Conservation (phyloP, 202 grass and related monocot species). For the Thinopyrum obtusiflorum region DNA sequence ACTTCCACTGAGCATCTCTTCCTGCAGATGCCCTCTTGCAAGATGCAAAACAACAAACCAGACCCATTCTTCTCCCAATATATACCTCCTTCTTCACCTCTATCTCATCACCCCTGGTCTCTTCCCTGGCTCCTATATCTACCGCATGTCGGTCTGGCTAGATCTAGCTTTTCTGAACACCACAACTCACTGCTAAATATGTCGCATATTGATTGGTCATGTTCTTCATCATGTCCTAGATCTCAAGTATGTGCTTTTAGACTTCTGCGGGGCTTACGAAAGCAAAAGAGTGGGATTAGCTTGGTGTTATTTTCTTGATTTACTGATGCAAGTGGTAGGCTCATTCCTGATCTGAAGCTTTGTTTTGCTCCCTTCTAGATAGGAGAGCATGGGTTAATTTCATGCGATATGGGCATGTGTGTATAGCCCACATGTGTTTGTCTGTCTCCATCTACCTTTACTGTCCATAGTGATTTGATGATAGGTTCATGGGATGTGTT, state of each 20-base stretch:
- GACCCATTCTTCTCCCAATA: slow-evolving; percentile 15
- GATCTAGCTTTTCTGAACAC: slow-evolving; percentile 21
- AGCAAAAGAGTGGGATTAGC: background rate
- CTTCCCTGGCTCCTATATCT: background rate
- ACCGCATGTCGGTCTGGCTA: background rate
- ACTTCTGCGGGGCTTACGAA: background rate
- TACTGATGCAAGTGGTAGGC: background rate
- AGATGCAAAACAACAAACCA: background rate
- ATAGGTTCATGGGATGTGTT: slow-evolving; percentile 12
- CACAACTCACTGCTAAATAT: background rate
- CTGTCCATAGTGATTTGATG: background rate
- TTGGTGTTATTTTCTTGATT: slow-evolving; percentile 23
- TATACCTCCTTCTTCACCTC: slow-evolving; percentile 23
- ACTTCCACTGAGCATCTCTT: slow-evolving; percentile 20
- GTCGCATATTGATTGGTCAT: slow-evolving; percentile 1
- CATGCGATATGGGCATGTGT: slow-evolving; percentile 28
- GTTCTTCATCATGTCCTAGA: slow-evolving; percentile 2
- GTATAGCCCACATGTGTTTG: slow-evolving; percentile 15
- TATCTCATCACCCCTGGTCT: background rate
- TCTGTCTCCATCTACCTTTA: slow-evolving; percentile 24
- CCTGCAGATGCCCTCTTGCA: slow-evolving; percentile 5
- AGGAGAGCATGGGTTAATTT: slow-evolving; percentile 12
- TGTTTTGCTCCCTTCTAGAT: background rate
- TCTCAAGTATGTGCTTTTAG: slow-evolving; percentile 4
- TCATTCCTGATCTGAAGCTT: slow-evolving; percentile 7